Percentiles rank a stretch among this genome's conserved stretches.
Evolutionary conservation across 306 rosid species (phyloP).

Genomic region (Inga laurina): DNA sequence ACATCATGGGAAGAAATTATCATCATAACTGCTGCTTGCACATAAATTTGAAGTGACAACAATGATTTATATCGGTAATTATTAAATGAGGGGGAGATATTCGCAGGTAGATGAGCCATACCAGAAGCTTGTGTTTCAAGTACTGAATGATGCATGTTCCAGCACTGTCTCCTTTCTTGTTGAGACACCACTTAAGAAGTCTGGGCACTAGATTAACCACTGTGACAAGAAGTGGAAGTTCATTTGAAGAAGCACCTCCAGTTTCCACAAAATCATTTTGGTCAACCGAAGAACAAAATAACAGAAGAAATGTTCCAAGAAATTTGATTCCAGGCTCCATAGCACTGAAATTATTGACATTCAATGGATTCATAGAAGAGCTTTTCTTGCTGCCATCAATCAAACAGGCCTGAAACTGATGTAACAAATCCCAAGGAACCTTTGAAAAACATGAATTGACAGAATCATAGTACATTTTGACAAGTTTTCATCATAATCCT

Average conservation of each 20-base stretch:
- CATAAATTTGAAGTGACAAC: slow-evolving; percentile 22
- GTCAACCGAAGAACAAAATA: slow-evolving; percentile 76
- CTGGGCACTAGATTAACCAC: slow-evolving; percentile 58
- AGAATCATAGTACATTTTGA: slow-evolving; percentile 53
- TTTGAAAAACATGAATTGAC: slow-evolving; percentile 55
- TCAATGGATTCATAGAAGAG: slow-evolving; percentile 26
- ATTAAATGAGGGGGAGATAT: slow-evolving; percentile 16
- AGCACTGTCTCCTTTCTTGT: slow-evolving; percentile 44
- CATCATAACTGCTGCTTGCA: slow-evolving; percentile 1
- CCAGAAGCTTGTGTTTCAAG: slow-evolving; percentile 86
- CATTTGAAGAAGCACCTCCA: slow-evolving; percentile 39
- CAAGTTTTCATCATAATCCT: slow-evolving; percentile 46
- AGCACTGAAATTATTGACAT: slow-evolving; percentile 16
- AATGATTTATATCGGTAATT: slow-evolving; percentile 10
- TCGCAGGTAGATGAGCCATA: slow-evolving; percentile 39
- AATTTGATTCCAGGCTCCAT: slow-evolving; percentile 47
- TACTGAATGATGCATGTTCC: slow-evolving; percentile 54
- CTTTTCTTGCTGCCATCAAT: slow-evolving; percentile 28
- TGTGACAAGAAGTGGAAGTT: slow-evolving; percentile 46
- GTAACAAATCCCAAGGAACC: slow-evolving; percentile 61
- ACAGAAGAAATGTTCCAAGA: slow-evolving; percentile 73
- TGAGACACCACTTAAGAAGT: slow-evolving; percentile 61
- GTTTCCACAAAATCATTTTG: slow-evolving; percentile 48
- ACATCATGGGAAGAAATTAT: slow-evolving; percentile 8
- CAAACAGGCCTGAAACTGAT: slow-evolving; percentile 35